Percentiles rank a stretch among this genome's conserved stretches.
These are phyloP conservation scores for Emmonsiellopsis sp. DNA, from an alignment of 2,329 filamentous ascomycete genomes.

Conservation along the genomic window DNA sequence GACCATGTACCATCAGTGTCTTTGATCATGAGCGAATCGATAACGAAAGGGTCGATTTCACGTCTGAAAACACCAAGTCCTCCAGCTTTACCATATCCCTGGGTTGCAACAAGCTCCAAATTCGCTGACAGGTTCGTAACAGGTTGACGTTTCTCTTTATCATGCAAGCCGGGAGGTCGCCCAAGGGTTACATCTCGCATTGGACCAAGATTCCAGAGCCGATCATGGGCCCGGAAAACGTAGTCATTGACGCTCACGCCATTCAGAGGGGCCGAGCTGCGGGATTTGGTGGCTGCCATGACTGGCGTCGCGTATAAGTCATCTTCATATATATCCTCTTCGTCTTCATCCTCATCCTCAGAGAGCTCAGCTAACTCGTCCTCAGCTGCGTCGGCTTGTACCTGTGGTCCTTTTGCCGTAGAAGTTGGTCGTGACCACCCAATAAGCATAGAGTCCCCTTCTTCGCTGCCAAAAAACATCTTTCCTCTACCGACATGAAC, in stretches of 20 bases:
- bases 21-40: conserved; percentile 61
- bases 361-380: conserved; percentile 43
- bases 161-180: conserved; percentile 32
- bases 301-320: conserved; percentile 37
- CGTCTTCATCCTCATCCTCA: conserved; percentile 46
- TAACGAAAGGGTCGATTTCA: conserved; percentile 63
- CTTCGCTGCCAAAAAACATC: conserved; percentile 79
- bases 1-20: conserved; percentile 74
- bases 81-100: conserved; percentile 49
- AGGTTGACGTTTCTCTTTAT: conserved; percentile 32
- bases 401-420: conserved; percentile 50
- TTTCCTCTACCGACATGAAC: conserved; percentile 57
- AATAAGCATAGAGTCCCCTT: conserved; percentile 69
- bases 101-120: conserved; percentile 46
- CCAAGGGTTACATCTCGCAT: conserved; percentile 68
- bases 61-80: conserved; percentile 68
- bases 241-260: conserved; percentile 43
- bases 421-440: conserved; percentile 64
- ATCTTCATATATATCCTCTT: conserved; percentile 51
- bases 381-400: conserved; percentile 40
- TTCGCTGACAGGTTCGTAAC: conserved; percentile 32
- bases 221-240: conserved; percentile 67
- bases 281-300: conserved; percentile 11
- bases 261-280: conserved; percentile 14
- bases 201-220: conserved; percentile 66